Evolutionary conservation across 202 grass and related monocot species (phyloP), one percentile per base, ranked within the genome.

Genomic region (Elaeis oleifera): DNA sequence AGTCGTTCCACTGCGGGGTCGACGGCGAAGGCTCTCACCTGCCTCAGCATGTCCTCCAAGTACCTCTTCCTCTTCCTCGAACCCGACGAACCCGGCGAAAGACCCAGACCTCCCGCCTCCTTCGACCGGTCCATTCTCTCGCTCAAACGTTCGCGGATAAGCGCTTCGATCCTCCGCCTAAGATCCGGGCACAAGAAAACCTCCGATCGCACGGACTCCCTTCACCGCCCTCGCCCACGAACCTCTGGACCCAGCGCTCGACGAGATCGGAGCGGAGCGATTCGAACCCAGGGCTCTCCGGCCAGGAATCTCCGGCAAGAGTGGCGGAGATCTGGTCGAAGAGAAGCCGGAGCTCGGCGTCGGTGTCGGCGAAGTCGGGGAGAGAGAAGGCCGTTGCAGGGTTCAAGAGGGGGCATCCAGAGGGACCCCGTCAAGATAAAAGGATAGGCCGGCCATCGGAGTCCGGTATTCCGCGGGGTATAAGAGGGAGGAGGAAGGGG

Each of bases 21-120:
- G 55, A 51, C 14, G 29, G 90, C 90, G 3, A 65, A 59, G 52
- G 59, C 78, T 57, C 80, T 71, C 53, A 74, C 59, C 86, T 83
- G 90, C 29, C 5, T 19, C 64, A 90, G 49, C 56, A 79, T 1
- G 64, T 51, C 69, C 69, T 62, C 74, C 28, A 82, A 60, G 68
- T 87, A 86, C 78, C 80, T 62, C 32, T 67, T 61, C 17, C n/a
- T 74, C 53, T 61, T 68, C 23, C 54, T 59, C 17, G 28, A 48
- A 5, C 25, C 76, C 44, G 36, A 28, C 58, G 66, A 64, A 11
- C 36, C 36, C 36, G 36, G 11, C 9, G 16, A 50, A 53, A 18
- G 39, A 13, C 54, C 63, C 16, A 31, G 28, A 31, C 5, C 1
- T 5, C 51, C 51, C n/a, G 23, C 28, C 22, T 28, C 23, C 58